Evolutionary conservation across 1,284 basidiomycete genomes (phyloP), one percentile per base, ranked within the genome.

Genomic region (Austropuccinia psidii): DNA sequence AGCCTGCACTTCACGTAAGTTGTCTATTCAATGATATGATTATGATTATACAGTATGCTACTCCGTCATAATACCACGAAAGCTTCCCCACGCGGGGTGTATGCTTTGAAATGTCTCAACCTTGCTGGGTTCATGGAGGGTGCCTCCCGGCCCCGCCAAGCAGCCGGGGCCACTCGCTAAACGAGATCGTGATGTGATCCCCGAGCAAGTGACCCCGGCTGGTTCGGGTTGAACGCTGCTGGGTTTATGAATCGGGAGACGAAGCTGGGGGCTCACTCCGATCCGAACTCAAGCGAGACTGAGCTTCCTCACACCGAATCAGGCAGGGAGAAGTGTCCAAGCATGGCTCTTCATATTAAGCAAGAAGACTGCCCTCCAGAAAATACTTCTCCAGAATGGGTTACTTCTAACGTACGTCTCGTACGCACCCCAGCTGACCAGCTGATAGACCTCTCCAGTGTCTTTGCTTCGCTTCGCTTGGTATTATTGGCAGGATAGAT

Each of bases 241-340:
- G 58, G 27, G 11, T 11, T n/a, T n/a, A 45, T 45, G 41, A 45
- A 45, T n/a, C 41, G 54, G 33, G 19, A 21, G 19, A 27, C 27
- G 33, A 5, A 52, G 27, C 35, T n/a, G 31, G 39, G 13, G 39
- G 45, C 58, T 61, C 39, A 61, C 39, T n/a, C n/a, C n/a, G n/a
- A n/a, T n/a, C n/a, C n/a, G n/a, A n/a, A n/a, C n/a, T n/a, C n/a
- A n/a, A n/a, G n/a, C n/a, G n/a, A n/a, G n/a, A n/a, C 33, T 43
- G 58, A 39, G n/a, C 19, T 61, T 61, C 58, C 29, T 31, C 35
- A n/a, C 58, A 61, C 35, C 58, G 21, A 37, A 61, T 29, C 58
- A 41, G 58, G 41, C 39, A 61, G 58, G 31, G 58, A 61, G 58
- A 61, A 43, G 58, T 61, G 58, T 61, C 39, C 41, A 61, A 43